Evolutionary conservation across 176 grass and related monocot species (phyloP).

Genomic region (Musa beccarii): DNA sequence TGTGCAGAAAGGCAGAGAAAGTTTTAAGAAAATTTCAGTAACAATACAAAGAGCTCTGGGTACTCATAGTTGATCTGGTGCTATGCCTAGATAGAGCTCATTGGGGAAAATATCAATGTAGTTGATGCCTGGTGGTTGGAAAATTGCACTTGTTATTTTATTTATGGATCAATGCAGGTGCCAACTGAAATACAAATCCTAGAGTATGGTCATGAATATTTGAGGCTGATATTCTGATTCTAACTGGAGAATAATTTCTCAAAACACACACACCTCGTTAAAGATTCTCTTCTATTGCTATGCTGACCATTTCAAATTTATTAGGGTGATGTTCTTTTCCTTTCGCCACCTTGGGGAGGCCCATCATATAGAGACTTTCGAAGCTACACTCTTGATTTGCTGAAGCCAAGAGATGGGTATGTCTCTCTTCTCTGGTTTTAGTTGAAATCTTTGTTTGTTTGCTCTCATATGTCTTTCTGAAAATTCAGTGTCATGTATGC

Average conservation of each 20-base stretch:
- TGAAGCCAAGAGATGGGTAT: conserved; percentile 58
- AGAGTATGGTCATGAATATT: neutral
- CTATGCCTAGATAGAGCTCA: too few species aligned
- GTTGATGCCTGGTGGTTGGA: too few species aligned
- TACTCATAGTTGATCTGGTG: too few species aligned
- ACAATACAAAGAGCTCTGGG: too few species aligned
- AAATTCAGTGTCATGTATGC: neutral
- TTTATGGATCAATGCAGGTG: neutral
- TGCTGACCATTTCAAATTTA: conserved; percentile 12
- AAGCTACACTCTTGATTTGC: conserved; percentile 56
- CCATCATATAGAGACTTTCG: conserved; percentile 40
- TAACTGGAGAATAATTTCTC: too few species aligned
- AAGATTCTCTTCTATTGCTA: neutral
- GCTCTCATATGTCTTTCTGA: neutral
- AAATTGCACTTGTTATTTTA: too few species aligned
- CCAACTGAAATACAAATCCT: neutral
- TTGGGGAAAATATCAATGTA: too few species aligned
- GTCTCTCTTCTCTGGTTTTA: neutral
- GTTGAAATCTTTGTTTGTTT: neutral
- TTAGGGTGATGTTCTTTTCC: conserved; percentile 61
- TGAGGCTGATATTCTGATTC: too few species aligned
- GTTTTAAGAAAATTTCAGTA: too few species aligned
- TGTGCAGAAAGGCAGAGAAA: too few species aligned
- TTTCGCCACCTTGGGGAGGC: conserved; percentile 80
- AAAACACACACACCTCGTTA: too few species aligned